phyloP scores from a whole-genome alignment of 2,329 filamentous ascomycete species.

The Colletotrichum destructivum region DNA sequence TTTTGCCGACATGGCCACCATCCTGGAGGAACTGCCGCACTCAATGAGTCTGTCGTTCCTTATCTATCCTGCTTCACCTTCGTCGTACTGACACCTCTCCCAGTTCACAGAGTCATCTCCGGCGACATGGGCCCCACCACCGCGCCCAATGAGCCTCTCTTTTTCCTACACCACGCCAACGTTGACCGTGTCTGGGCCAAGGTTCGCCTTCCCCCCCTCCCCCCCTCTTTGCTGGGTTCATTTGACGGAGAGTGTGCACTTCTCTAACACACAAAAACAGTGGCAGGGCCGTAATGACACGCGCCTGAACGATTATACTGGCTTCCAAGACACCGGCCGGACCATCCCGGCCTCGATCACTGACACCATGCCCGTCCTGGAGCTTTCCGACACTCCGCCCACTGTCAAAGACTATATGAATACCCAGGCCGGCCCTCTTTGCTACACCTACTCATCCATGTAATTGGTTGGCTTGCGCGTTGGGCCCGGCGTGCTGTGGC shows the following conservation, averaged over 20 bases:
- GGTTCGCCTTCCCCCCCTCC: neutral
- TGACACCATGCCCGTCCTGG: conserved; percentile 41
- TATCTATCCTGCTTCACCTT: neutral
- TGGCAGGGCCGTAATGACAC: conserved; percentile 44
- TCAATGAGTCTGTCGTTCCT: conserved; percentile 36
- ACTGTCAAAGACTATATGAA: conserved; percentile 45
- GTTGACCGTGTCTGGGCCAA: conserved; percentile 48
- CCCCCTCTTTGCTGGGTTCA: too few species aligned
- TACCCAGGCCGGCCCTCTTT: conserved; percentile 38
- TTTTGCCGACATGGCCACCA: conserved; percentile 34
- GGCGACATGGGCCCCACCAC: conserved; percentile 48
- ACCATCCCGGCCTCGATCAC: conserved; percentile 30
- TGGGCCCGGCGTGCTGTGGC: too few species aligned
- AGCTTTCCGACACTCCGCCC: conserved; percentile 34
- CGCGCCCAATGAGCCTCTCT: conserved; percentile 49
- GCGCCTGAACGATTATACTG: conserved; percentile 43
- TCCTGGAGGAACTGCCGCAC: conserved; percentile 44
- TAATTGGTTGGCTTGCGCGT: too few species aligned
- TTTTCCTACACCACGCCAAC: conserved; percentile 50
- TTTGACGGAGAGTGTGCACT: neutral
- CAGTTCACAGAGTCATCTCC: conserved; percentile 44
- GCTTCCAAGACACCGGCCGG: conserved; percentile 28
- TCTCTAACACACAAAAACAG: conserved; percentile 26
- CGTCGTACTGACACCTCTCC: neutral
- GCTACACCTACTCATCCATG: conserved; percentile 34